phyloP scores from a whole-genome alignment of 2,329 filamentous ascomycete genomes.

The Cladosporium sp. region DNA sequence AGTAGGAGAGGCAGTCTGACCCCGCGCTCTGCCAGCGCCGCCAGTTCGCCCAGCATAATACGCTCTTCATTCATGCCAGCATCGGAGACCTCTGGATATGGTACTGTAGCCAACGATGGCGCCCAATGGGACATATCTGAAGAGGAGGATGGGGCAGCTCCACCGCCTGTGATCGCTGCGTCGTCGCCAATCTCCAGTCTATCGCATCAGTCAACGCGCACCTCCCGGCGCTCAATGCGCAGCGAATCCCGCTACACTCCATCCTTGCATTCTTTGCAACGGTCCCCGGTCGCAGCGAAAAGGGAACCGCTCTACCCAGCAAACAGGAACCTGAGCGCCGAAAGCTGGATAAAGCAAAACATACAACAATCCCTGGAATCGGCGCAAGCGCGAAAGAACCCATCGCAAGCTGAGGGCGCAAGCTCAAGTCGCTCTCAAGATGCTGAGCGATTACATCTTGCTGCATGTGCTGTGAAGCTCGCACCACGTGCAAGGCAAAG shows the following conservation, averaged over 20 bases:
- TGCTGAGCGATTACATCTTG: slow-evolving; percentile 2
- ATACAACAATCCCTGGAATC: slow-evolving; percentile 21
- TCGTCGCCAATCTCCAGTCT: background rate
- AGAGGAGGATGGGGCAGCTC: slow-evolving; percentile 54
- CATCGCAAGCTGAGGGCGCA: background rate
- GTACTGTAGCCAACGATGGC: slow-evolving; percentile 36
- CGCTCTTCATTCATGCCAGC: slow-evolving; percentile 8
- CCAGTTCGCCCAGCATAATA: slow-evolving; percentile 17
- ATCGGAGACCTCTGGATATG: slow-evolving; percentile 45
- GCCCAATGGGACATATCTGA: slow-evolving; percentile 46
- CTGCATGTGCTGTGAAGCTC: background rate
- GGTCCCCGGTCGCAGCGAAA: background rate
- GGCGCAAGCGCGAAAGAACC: slow-evolving; percentile 17
- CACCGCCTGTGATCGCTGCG: slow-evolving; percentile 46
- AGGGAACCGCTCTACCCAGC: slow-evolving; percentile 3
- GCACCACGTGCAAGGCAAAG: background rate
- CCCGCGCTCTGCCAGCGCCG: slow-evolving; percentile 19
- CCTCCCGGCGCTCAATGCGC: background rate
- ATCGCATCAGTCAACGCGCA: background rate
- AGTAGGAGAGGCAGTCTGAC: slow-evolving; percentile 16
- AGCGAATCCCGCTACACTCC: slow-evolving; percentile 4
- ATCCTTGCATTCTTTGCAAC: slow-evolving; percentile 5
- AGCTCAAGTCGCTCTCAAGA: background rate
- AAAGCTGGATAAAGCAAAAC: slow-evolving; percentile 29
- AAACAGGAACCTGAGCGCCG: slow-evolving; percentile 25